Base-by-base conservation (phyloP, 179 eudicot genomes). In the Heliamphora ciliata region DNA sequence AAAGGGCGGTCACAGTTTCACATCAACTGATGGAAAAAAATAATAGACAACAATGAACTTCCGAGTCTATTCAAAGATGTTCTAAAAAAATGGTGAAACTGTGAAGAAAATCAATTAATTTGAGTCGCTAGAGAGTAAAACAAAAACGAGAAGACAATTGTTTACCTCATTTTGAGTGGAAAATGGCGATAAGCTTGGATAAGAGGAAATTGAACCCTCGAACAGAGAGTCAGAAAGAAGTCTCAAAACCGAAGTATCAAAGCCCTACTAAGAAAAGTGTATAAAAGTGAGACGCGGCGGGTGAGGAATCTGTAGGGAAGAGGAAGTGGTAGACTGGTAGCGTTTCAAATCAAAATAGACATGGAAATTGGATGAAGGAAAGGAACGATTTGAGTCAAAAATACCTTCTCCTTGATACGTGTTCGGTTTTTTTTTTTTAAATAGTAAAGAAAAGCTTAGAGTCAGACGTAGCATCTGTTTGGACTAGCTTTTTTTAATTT, bases 121-220 rank as follows among this genome's bases (percentile, higher is more conserved):
- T 76, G 21, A 17, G 64, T 15, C 5, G 10, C 14, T 2, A 31
- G n/a, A 40, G 10, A 58, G 31, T 40, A 4, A 40, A 76, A 21
- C 8, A 24, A 76, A 40, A 77, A 77, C 6, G 8, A 47, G 46
- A 78, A 46, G 71, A 31, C 4, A 63, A n/a, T 46, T 46, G 65
- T 5, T 78, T 78, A 78, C 80, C 80, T 78, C 80, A 78, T 78
- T 63, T 9, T 52, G 3, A 21, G 1, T 17, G 52, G 54, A 48
- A 78, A 18, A 10, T 46, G 69, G 31, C 17, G 17, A 15, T 76
- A 5, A 6, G 50, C 9, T 15, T 0, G 54, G 17, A 59, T 31
- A 13, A 8, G 67, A 40, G 24, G 66, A 8, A 14, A 17, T 14
- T 8, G 18, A 73, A 73, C 44, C 40, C 76, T 72, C 56, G 59